These are phyloP conservation scores for Hypoxylon rickii DNA, from an alignment of 495 filamentous ascomycete species.

Conservation along the genomic window DNA sequence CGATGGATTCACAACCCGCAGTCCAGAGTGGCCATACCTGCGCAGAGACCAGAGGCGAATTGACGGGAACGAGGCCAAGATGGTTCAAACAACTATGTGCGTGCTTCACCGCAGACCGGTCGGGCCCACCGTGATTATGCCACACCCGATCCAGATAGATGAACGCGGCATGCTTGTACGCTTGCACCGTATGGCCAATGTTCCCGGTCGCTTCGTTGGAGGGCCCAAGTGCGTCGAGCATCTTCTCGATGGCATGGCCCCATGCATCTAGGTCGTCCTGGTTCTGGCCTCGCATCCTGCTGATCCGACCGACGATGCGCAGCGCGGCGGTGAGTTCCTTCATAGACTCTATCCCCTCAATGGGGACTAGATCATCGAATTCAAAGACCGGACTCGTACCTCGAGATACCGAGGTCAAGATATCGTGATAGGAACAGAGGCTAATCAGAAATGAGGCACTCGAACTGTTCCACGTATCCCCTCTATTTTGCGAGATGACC, in stretches of 20 bases:
- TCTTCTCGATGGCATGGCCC: slow-evolving; percentile 20
- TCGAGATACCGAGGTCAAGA: slow-evolving; percentile 33
- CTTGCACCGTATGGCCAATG: slow-evolving; percentile 30
- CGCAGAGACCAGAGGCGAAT: slow-evolving; percentile 34
- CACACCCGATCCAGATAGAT: slow-evolving; percentile 40
- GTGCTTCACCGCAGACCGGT: slow-evolving; percentile 26
- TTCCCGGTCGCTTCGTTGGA: slow-evolving; percentile 17
- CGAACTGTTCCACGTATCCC: slow-evolving; percentile 20
- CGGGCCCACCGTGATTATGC: slow-evolving; percentile 33
- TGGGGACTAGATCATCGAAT: slow-evolving; percentile 19
- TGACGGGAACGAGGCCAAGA: slow-evolving; percentile 24
- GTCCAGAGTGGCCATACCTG: slow-evolving; percentile 42
- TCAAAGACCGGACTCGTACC: slow-evolving; percentile 32
- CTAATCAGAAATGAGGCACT: slow-evolving; percentile 33
- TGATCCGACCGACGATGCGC: slow-evolving; percentile 34
- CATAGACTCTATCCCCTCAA: slow-evolving; percentile 33
- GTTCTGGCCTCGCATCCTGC: slow-evolving; percentile 27
- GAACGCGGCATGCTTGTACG: slow-evolving; percentile 36
- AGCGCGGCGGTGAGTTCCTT: slow-evolving; percentile 28
- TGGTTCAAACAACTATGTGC: slow-evolving; percentile 28
- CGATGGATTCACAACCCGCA: slow-evolving; percentile 38
- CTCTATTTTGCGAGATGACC: slow-evolving; percentile 24
- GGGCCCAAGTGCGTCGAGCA: slow-evolving; percentile 21
- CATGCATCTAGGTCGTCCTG: slow-evolving; percentile 6
- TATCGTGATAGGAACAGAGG: slow-evolving; percentile 37